These are phyloP conservation scores for Cyberlindnera xylosilytica DNA, from an alignment of 805 yeast genomes.

Conservation along the genomic window DNA sequence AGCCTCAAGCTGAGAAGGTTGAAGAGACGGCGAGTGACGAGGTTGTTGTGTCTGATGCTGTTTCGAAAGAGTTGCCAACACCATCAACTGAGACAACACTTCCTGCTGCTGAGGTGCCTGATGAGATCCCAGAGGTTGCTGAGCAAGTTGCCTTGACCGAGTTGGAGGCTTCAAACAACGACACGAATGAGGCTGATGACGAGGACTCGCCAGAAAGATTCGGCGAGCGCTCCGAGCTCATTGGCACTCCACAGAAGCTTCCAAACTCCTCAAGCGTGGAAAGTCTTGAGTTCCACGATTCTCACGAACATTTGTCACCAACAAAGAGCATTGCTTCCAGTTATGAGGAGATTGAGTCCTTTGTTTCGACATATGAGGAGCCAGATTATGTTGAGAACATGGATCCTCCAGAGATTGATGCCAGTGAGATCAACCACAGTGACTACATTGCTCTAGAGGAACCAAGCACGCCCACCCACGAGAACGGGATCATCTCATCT, in stretches of 20 bases:
- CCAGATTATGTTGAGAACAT: slow-evolving; percentile 7
- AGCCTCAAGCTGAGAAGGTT: neutral
- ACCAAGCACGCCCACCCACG: slow-evolving; percentile 26
- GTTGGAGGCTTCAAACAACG: neutral
- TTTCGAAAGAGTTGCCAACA: too few species aligned
- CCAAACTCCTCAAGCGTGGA: neutral
- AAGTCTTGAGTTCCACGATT: slow-evolving; percentile 7
- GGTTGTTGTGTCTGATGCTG: neutral
- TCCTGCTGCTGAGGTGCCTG: too few species aligned
- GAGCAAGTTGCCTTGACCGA: too few species aligned
- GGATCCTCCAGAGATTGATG: slow-evolving; percentile 13
- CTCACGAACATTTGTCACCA: slow-evolving; percentile 1
- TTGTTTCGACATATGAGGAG: slow-evolving; percentile 27
- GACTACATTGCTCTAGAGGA: slow-evolving; percentile 12
- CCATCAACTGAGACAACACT: too few species aligned
- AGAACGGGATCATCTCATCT: slow-evolving; percentile 25
- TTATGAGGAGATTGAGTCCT: slow-evolving; percentile 28
- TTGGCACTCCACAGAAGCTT: neutral
- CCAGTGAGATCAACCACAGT: slow-evolving; percentile 11
- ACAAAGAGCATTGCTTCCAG: slow-evolving; percentile 1
- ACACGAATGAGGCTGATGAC: neutral
- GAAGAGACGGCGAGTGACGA: neutral
- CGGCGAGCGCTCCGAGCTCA: neutral
- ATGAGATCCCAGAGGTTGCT: too few species aligned
- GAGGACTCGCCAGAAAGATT: neutral